These are phyloP conservation scores for Daldinia loculata DNA, from an alignment of 495 filamentous ascomycete genomes.

Conservation along the genomic window DNA sequence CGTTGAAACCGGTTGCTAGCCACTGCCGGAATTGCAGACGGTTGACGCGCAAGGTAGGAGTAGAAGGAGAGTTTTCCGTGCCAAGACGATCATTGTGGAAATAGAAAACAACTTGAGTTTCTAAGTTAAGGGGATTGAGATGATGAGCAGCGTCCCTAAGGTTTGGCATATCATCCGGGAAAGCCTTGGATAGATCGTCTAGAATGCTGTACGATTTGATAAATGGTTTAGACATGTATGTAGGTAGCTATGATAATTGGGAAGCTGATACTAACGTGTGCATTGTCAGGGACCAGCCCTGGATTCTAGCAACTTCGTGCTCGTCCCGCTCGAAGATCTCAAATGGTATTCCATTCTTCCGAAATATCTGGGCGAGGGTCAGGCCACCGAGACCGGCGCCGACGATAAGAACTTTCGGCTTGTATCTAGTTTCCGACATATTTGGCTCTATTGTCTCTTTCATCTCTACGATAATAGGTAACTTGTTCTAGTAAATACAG, in stretches of 20 bases:
- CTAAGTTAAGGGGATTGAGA: conserved; percentile 40
- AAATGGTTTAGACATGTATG: neutral
- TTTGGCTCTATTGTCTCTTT: conserved; percentile 31
- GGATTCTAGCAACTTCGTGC: conserved; percentile 47
- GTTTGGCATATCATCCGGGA: conserved; percentile 48
- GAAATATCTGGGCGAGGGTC: conserved; percentile 62
- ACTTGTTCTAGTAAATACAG: neutral
- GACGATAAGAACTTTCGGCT: conserved; percentile 54
- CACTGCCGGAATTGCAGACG: conserved; percentile 40
- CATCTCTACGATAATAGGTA: conserved; percentile 13
- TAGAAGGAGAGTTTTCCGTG: conserved; percentile 31
- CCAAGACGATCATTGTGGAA: conserved; percentile 41
- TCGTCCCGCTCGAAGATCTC: conserved; percentile 62
- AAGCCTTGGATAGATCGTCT: conserved; percentile 45
- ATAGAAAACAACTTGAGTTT: conserved; percentile 44
- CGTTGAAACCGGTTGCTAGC: conserved; percentile 38
- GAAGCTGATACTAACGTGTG: conserved; percentile 27
- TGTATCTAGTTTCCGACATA: conserved; percentile 28
- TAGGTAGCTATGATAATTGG: neutral
- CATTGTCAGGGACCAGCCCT: conserved; percentile 51
- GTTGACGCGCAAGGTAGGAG: conserved; percentile 37
- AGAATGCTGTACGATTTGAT: conserved; percentile 25
- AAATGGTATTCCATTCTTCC: conserved; percentile 59
- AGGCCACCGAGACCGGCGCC: conserved; percentile 61
- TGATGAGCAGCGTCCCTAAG: conserved; percentile 46